phyloP scores from a whole-genome alignment of 2,329 filamentous ascomycete genomes.

The Fusarium pseudograminearum region DNA sequence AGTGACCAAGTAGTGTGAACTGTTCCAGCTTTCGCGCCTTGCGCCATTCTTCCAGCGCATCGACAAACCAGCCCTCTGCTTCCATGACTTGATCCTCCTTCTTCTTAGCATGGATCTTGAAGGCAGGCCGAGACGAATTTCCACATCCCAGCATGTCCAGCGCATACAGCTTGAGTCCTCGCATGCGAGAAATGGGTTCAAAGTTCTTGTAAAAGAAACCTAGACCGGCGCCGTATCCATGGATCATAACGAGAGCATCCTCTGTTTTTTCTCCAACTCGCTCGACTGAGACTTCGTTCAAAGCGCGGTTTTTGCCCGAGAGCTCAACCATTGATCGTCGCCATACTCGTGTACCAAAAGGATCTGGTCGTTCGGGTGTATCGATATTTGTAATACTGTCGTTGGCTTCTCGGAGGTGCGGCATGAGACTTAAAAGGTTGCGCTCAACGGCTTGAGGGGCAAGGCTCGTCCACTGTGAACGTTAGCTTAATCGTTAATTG shows the following conservation, averaged over 20 bases:
- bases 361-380: slow-evolving; percentile 70
- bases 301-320: slow-evolving; percentile 83
- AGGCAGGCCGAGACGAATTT: slow-evolving; percentile 83
- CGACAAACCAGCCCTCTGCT: slow-evolving; percentile 95
- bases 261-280: slow-evolving; percentile 81
- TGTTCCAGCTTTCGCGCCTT: slow-evolving; percentile 88
- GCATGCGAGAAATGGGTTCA: slow-evolving; percentile 81
- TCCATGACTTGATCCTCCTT: slow-evolving; percentile 84
- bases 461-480: slow-evolving; percentile 81
- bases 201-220: slow-evolving; percentile 99
- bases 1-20: slow-evolving; percentile 94
- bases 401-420: slow-evolving; percentile 82
- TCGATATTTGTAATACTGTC: slow-evolving; percentile 67
- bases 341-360: slow-evolving; percentile 88
- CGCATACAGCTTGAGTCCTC: slow-evolving; percentile 90
- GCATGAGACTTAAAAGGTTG: slow-evolving; percentile 86
- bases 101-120: slow-evolving; percentile 86
- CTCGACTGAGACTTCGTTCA: slow-evolving; percentile 95
- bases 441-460: slow-evolving; percentile 88
- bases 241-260: slow-evolving; percentile 92
- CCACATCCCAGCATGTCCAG: slow-evolving; percentile 98
- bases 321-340: slow-evolving; percentile 85
- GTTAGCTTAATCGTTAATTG: neutral
- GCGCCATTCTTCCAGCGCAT: slow-evolving; percentile 96
- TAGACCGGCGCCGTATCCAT: slow-evolving; percentile 95